Evolutionary conservation across 192 early-diverging fungal genomes (phyloP), one percentile per base, ranked within the genome.

Genomic region (Rhizophlyctis rosea): DNA sequence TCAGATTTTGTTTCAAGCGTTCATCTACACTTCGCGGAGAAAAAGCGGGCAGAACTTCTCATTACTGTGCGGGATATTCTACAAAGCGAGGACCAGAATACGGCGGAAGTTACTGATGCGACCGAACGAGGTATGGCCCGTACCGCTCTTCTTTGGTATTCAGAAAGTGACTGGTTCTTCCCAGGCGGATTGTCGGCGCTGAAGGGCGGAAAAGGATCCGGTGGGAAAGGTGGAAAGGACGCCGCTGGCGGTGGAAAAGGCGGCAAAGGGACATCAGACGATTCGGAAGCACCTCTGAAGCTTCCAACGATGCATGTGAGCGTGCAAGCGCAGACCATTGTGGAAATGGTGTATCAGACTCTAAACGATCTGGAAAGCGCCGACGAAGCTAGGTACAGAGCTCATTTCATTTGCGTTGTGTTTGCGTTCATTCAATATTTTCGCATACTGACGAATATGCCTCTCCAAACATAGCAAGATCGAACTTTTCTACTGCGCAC

Each of bases 241-340:
- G 28, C 58, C 34, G 48, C 56, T 47, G 54, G 34, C 4, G 50
- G 32, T 13, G 61, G 62, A 30, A 67, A 64, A 55, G 27, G 47
- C 14, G 57, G 50, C 23, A 65, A 18, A 21, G 39, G 39, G 39
- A 44, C 7, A 16, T 32, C 60, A 1, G 54, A 64, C 25, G 25
- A 25, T 1, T 24, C 24, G 24, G 62, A 62, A 9, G 32, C 52
- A 16, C 52, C 63, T 4, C 71, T 79, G 61, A 31, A 64, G 24
- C 52, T 79, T 1, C 70, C 65, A 28, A 50, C 48, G 13, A 70
- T 69, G 34, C 73, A 68, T 27, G 61, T 79, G 21, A 67, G 59
- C 55, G 55, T 54, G 21, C 77, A 75, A 44, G 73, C 64, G 23
- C 69, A 75, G 51, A 72, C 73, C 16, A 29, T 79, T 3, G 62